phyloP scores from a whole-genome alignment of 2,329 filamentous ascomycete species.

The Seiridium unicorne region DNA sequence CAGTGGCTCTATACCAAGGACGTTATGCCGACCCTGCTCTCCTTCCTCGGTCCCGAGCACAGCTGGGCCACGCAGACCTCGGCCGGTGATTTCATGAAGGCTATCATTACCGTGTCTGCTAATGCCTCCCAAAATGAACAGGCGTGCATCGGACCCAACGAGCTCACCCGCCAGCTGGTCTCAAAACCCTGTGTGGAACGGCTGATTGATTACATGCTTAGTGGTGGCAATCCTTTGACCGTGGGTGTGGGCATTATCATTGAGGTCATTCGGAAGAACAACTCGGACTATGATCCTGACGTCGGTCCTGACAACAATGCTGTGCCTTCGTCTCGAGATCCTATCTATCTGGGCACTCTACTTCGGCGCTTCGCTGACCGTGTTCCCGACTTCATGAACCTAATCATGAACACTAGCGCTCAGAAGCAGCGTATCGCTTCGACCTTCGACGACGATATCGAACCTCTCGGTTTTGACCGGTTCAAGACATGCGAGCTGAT shows the following conservation, averaged over 20 bases:
- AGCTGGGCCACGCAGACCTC: constrained; percentile 92
- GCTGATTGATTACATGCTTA: constrained; percentile 88
- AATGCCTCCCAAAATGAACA: constrained; percentile 98
- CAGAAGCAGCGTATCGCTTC: constrained; percentile 75
- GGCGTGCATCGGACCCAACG: constrained; percentile 97
- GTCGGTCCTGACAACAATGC: constrained; percentile 78
- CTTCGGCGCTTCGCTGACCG: constrained; percentile 86
- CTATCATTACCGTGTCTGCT: constrained; percentile 97
- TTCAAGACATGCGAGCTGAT: constrained; percentile 99
- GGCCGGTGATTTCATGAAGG: constrained; percentile 95
- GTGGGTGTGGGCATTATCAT: constrained; percentile 97
- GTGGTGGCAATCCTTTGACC: constrained; percentile 88
- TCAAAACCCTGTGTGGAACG: constrained; percentile 80
- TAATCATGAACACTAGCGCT: constrained; percentile 77
- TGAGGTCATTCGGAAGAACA: constrained; percentile 98
- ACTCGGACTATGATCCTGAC: constrained; percentile 97
- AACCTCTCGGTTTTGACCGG: constrained; percentile 92
- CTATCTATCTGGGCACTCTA: constrained; percentile 91
- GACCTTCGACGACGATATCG: constrained; percentile 87
- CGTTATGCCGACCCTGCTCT: constrained; percentile 81
- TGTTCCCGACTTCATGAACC: constrained; percentile 89
- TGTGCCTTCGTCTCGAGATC: constrained; percentile 80
- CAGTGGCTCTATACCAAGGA: constrained; percentile 91
- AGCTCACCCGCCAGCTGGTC: constrained; percentile 90
- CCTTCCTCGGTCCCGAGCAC: constrained; percentile 81